phyloP scores from a whole-genome alignment of 495 filamentous ascomycete genomes.

The Parathielavia appendiculata region DNA sequence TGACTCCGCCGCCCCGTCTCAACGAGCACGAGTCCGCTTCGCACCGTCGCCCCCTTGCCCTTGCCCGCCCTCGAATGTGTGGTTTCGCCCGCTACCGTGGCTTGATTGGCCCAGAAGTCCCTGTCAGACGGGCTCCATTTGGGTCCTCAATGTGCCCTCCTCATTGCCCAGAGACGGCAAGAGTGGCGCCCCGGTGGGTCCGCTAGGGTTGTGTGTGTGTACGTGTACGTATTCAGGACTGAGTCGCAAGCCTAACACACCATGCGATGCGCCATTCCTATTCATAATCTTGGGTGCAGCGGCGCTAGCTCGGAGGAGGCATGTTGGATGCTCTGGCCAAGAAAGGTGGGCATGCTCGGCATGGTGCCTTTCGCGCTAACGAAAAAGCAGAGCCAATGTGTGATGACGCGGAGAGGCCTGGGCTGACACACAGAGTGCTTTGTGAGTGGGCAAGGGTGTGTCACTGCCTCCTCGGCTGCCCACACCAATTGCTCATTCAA shows the following conservation, averaged over 20 bases:
- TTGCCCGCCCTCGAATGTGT: conserved; percentile 29
- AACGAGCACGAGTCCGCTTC: neutral
- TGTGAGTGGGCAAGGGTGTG: conserved; percentile 14
- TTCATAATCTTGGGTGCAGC: conserved; percentile 32
- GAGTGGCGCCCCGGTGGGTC: conserved; percentile 10
- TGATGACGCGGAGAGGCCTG: conserved; percentile 32
- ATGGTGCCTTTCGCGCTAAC: conserved; percentile 27
- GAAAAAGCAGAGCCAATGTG: conserved; percentile 29
- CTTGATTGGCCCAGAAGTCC: conserved; percentile 30
- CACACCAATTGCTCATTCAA: conserved; percentile 16
- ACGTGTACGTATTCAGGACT: no score
- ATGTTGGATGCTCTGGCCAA: conserved; percentile 23
- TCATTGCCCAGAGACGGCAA: conserved; percentile 17
- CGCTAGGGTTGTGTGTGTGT: conserved; percentile 6
- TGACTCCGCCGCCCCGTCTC: conserved; percentile 30
- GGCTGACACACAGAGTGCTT: conserved; percentile 33
- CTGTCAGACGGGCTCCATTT: conserved; percentile 27
- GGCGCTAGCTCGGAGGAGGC: conserved; percentile 26
- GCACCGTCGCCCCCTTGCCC: conserved; percentile 10
- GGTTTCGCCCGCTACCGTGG: conserved; percentile 24
- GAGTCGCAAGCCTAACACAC: conserved; percentile 29
- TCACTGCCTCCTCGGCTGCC: conserved; percentile 27
- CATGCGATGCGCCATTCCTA: conserved; percentile 32
- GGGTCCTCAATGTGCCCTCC: conserved; percentile 18
- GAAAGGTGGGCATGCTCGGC: conserved; percentile 27